phyloP scores from a whole-genome alignment of 805 yeast species.

The Ogataea zsoltii region DNA sequence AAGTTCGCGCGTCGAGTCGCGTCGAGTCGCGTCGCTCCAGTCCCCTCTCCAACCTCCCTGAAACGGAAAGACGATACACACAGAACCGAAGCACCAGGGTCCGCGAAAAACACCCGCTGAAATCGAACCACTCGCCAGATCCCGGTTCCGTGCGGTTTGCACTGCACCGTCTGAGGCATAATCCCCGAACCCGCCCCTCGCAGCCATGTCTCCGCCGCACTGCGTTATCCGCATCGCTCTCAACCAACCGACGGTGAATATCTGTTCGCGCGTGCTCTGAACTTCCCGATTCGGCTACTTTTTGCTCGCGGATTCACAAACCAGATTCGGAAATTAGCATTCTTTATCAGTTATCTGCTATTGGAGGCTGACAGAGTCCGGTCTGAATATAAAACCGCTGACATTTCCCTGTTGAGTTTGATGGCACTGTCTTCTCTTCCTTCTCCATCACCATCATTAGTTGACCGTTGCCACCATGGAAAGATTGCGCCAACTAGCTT shows the following conservation, averaged over 20 bases:
- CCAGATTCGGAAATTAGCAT: neutral
- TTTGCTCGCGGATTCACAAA: neutral
- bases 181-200: neutral
- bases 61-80: slow-evolving; percentile 12
- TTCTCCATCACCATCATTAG: neutral
- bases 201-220: neutral
- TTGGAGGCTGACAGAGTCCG: neutral
- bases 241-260: neutral
- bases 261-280: slow-evolving; percentile 2
- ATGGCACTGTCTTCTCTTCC: neutral
- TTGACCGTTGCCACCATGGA: slow-evolving; percentile 48
- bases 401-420: no score
- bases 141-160: no score
- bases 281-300: slow-evolving; percentile 2
- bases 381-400: no score
- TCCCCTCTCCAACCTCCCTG: slow-evolving; percentile 9
- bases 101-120: neutral
- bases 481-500: slow-evolving; percentile 63
- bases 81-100: no score
- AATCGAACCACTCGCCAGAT: neutral
- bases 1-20: neutral
- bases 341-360: slow-evolving; percentile 5
- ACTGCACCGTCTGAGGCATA: neutral
- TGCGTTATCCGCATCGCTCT: no score
- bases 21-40: neutral